Conservation (phyloP, 2,329 filamentous ascomycete genomes). For the Drechmeria coniospora region DNA sequence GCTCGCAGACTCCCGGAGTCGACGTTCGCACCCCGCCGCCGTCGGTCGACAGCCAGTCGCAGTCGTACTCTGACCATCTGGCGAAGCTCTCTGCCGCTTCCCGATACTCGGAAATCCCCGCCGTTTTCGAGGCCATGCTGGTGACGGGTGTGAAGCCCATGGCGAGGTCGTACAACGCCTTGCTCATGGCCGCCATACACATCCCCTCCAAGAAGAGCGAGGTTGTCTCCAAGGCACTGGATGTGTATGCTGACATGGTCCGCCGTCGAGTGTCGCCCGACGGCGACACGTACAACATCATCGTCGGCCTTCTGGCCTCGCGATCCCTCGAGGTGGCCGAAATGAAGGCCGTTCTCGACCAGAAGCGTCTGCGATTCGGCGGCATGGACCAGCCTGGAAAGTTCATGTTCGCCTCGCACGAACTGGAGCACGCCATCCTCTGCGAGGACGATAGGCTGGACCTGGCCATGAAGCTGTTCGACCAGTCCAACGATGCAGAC, state of each 20-base stretch:
- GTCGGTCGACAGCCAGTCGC: conserved; percentile 45
- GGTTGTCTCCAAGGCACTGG: conserved; percentile 77
- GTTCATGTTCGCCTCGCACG: conserved; percentile 79
- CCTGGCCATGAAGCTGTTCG: conserved; percentile 74
- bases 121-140: conserved; percentile 81
- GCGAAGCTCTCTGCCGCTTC: conserved; percentile 54
- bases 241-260: conserved; percentile 95
- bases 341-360: conserved; percentile 58
- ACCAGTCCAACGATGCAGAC: conserved; percentile 51
- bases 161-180: conserved; percentile 77
- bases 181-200: conserved; percentile 71
- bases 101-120: conserved; percentile 76
- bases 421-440: conserved; percentile 74
- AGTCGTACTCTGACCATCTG: conserved; percentile 65
- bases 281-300: conserved; percentile 70
- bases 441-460: conserved; percentile 76
- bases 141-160: conserved; percentile 68
- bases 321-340: conserved; percentile 65
- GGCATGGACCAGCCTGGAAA: conserved; percentile 70
- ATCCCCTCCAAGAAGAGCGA: conserved; percentile 67
- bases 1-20: conserved; percentile 26
- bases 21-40: conserved; percentile 43
- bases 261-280: conserved; percentile 69
- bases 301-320: conserved; percentile 68
- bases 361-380: conserved; percentile 71